Evolutionary conservation across 2,329 filamentous ascomycete genomes (phyloP).

Genomic region (Juglanconis juglandina): DNA sequence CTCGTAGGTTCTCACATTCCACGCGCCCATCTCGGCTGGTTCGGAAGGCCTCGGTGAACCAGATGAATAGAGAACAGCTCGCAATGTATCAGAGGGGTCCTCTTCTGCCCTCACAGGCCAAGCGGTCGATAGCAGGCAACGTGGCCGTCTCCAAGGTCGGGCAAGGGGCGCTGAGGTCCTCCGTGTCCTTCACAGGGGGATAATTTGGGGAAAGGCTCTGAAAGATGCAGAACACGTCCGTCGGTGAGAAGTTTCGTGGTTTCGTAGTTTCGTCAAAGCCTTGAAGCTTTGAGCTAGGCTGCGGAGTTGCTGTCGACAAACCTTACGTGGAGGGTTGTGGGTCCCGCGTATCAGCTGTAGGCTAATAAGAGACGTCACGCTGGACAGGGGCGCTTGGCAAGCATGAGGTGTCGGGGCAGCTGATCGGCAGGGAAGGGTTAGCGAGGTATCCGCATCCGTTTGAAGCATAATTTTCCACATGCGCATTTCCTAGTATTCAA

Average conservation of each 20-base stretch:
- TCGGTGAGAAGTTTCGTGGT: background rate
- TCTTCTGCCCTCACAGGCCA: background rate
- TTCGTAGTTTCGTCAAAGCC: background rate
- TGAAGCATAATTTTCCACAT: no score
- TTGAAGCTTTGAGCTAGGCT: slow-evolving; percentile 12
- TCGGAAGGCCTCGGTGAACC: background rate
- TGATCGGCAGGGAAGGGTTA: no score
- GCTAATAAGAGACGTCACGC: slow-evolving; percentile 13
- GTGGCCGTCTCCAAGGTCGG: no score
- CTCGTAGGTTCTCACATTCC: slow-evolving; percentile 20
- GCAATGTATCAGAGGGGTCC: background rate
- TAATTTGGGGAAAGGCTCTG: background rate
- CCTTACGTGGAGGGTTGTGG: slow-evolving; percentile 16
- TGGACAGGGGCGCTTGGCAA: background rate
- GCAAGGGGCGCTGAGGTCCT: no score
- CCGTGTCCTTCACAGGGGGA: no score
- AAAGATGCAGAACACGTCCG: background rate
- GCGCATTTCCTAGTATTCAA: no score
- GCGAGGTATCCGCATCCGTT: no score
- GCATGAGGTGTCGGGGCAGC: no score
- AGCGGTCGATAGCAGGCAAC: background rate
- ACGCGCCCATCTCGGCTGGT: slow-evolving; percentile 17
- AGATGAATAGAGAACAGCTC: background rate
- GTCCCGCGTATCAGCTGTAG: slow-evolving; percentile 11
- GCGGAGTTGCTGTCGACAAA: background rate